A percentile compares a stretch with the other conserved stretches of the same genome.
phyloP scores from a whole-genome alignment of 163 green algal species.

The Scenedesmus sp. region DNA sequence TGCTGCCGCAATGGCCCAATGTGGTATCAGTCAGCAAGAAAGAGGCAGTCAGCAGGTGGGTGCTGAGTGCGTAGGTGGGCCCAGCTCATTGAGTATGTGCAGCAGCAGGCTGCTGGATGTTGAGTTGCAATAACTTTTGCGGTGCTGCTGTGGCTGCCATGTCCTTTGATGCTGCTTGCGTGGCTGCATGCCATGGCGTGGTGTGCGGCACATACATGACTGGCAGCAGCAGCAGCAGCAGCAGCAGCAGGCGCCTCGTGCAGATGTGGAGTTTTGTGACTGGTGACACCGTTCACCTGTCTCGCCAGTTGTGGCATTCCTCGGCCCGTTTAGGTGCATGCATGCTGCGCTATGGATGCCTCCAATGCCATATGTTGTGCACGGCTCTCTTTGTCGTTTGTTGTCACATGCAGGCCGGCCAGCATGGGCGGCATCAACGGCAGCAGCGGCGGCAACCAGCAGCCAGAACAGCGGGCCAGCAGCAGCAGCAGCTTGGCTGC shows the following conservation, averaged over 20 bases:
- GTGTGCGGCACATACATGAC: background rate
- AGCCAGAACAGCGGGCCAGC: background rate
- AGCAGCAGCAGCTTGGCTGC: background rate
- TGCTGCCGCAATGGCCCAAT: conserved; percentile 71
- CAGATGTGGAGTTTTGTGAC: too few species aligned
- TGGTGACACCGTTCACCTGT: too few species aligned
- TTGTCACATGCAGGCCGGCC: background rate
- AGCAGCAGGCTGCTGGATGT: background rate
- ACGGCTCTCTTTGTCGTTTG: background rate
- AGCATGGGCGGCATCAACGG: background rate
- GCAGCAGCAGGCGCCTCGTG: background rate
- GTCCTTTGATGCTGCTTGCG: too few species aligned
- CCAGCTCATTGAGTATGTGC: background rate
- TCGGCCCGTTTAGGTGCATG: too few species aligned
- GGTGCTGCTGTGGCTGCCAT: too few species aligned
- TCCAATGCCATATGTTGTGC: too few species aligned
- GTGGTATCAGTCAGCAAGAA: conserved; percentile 71
- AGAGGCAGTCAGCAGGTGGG: conserved; percentile 31
- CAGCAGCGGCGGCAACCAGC: background rate
- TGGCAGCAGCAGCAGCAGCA: conserved; percentile 41
- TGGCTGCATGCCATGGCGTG: too few species aligned
- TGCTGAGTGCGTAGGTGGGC: background rate
- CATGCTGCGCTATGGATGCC: too few species aligned
- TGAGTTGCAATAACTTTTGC: background rate
- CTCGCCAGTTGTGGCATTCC: too few species aligned